Base-by-base conservation (phyloP, 148 eudicot species). In the Silene latifolia region DNA sequence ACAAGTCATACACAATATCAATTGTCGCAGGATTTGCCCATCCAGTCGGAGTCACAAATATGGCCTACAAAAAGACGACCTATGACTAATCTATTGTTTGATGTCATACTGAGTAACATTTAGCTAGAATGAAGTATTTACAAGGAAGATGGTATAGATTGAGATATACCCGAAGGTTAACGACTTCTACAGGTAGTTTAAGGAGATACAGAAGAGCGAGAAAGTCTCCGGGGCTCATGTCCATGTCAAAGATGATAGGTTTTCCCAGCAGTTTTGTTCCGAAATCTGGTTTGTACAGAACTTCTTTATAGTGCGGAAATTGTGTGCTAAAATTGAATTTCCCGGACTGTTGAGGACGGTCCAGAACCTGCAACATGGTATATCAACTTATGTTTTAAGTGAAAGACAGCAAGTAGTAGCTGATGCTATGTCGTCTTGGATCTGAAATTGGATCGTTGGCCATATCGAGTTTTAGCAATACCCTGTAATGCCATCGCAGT, bases 21-120 rank as follows among this genome's bases (percentile, higher is more conserved):
- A 93, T 83, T 8, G 97, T 88, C 39, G 93, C 97, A n/a, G 97
- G 91, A 85, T 82, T 89, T 68, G 97, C 98, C 98, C 98, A 93
- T 0, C 98, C 98, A 18, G 91, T 91, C 39, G 98, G 91, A 72
- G 85, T 93, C 48, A 93, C 89, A 44, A 89, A 18, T 81, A 93
- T 82, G 25, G 91, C 98, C 98, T 93, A 72, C 18, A 58, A 73
- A 71, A 71, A 54, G 19, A 64, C 44, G 7, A 4, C 53, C 10
- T 59, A 18, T 3, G 51, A 60, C 1, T 7, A 29, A 29, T 54
- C 32, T 15, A 32, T 19, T 44, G 46, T 27, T 4, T 42, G 32
- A 14, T 60, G 63, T 60, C 24, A 51, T 21, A 60, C 63, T 13
- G 23, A 21, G 63, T 5, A 1, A 19, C 23, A 60, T 60, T 23